Evolutionary conservation across 2,329 filamentous ascomycete species (phyloP).

Genomic region (Calonectria montana): DNA sequence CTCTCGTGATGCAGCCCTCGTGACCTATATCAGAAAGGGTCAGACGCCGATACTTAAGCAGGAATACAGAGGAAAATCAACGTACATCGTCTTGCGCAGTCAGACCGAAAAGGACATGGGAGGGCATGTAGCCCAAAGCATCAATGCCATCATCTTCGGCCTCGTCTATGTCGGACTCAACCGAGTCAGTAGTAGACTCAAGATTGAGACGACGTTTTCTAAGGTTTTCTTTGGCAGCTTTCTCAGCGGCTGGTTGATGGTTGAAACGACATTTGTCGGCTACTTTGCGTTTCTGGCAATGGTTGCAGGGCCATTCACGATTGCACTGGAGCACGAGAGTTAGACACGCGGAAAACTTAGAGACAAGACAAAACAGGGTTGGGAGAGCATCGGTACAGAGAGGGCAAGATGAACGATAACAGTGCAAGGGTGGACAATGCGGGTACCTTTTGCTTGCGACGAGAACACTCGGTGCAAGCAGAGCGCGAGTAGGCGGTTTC

Average conservation of each 20-base stretch:
- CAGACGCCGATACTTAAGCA: not conserved
- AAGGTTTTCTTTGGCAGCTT: slow-evolving; percentile 28
- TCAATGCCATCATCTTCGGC: slow-evolving; percentile 45
- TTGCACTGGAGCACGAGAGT: slow-evolving; percentile 46
- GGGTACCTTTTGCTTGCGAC: slow-evolving; percentile 53
- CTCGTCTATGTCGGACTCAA: slow-evolving; percentile 38
- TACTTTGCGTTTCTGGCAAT: slow-evolving; percentile 54
- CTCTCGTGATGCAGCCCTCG: slow-evolving; percentile 33
- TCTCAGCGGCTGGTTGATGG: slow-evolving; percentile 38
- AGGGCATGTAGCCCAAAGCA: slow-evolving; percentile 50
- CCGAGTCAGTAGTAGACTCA: slow-evolving; percentile 29
- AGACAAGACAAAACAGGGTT: not conserved
- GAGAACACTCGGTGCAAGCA: slow-evolving; percentile 57
- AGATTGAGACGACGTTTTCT: slow-evolving; percentile 40
- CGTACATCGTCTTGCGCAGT: slow-evolving; percentile 41
- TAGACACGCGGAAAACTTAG: not conserved
- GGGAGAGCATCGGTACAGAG: not conserved
- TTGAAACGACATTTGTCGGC: slow-evolving; percentile 50
- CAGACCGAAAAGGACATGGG: slow-evolving; percentile 46
- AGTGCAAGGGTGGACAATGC: not conserved
- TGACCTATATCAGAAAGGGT: slow-evolving; percentile 13
- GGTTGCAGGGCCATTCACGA: slow-evolving; percentile 54
- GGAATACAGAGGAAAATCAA: not conserved
- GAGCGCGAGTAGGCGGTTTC: slow-evolving; percentile 38
- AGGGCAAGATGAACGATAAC: not conserved